A percentile compares a stretch with the other conserved stretches of the same genome.
These are phyloP conservation scores for Eucalyptus shirleyi DNA, from an alignment of 345 rosid species.

Conservation along the genomic window DNA sequence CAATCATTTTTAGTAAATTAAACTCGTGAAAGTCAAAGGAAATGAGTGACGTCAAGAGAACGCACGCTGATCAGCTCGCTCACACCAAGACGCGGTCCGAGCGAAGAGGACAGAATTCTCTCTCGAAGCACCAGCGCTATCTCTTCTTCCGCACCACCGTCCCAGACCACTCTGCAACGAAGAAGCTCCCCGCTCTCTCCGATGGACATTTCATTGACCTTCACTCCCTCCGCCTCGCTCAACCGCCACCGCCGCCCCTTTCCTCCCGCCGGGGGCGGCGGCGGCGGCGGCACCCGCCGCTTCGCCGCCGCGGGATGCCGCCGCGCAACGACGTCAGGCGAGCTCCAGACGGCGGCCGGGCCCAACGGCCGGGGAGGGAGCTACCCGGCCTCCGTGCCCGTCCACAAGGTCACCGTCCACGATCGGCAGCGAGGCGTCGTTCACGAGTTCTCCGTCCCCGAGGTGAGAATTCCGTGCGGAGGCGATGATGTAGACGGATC, in stretches of 20 bases:
- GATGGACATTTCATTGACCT: not conserved
- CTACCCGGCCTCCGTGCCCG: conserved; percentile 21
- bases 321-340: not conserved
- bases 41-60: not conserved
- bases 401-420: conserved; percentile 78
- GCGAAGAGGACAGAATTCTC: not conserved
- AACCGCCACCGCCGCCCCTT: not conserved
- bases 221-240: not conserved
- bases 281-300: not conserved
- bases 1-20: too few relatives aligned
- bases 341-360: not conserved
- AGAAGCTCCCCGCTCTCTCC: not conserved
- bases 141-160: not conserved
- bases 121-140: not conserved
- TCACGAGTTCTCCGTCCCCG: conserved; percentile 82
- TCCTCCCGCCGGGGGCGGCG: not conserved
- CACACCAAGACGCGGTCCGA: not conserved
- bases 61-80: not conserved
- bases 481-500: not conserved
- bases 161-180: not conserved
- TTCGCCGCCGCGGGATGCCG: not conserved
- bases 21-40: not conserved
- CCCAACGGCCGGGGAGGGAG: not conserved
- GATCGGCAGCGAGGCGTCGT: conserved; percentile 76
- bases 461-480: conserved; percentile 21